Conservation (phyloP, 257 asterid genomes). For the Gentiana macrophylla region DNA sequence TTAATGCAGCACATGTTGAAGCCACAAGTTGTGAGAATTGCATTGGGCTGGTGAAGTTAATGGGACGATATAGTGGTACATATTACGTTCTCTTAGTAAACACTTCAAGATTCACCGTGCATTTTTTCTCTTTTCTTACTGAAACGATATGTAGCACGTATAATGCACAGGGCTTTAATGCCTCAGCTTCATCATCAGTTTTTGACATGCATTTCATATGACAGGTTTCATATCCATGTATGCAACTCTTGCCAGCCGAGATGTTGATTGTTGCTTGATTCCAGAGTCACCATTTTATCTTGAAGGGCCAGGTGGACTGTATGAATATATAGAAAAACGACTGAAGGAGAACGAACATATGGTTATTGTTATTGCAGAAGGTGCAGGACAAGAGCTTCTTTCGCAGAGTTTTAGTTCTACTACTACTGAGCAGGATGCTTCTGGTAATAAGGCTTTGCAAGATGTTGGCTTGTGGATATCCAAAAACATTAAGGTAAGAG, state of each 20-base stretch:
- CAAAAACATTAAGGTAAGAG: constrained; percentile 60
- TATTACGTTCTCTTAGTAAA: background rate
- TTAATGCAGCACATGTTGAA: constrained; percentile 93
- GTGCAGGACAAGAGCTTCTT: constrained; percentile 83
- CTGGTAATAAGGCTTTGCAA: constrained; percentile 71
- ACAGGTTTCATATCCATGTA: constrained; percentile 89
- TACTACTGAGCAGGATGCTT: constrained; percentile 47
- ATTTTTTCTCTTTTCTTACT: background rate
- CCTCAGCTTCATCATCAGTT: background rate
- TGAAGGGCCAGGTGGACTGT: constrained; percentile 78
- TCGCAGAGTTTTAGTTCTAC: constrained; percentile 42
- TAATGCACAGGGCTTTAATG: too few relatives aligned
- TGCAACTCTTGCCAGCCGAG: constrained; percentile 93
- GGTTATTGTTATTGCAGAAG: constrained; percentile 95
- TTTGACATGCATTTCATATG: background rate
- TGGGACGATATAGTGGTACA: constrained; percentile 88
- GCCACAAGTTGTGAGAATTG: constrained; percentile 90
- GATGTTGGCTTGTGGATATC: constrained; percentile 92
- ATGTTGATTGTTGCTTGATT: constrained; percentile 90
- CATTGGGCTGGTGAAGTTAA: constrained; percentile 81
- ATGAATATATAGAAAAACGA: constrained; percentile 57
- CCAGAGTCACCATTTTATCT: constrained; percentile 92
- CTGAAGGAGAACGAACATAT: constrained; percentile 80
- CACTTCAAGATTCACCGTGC: background rate
- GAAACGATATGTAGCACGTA: too few relatives aligned